Base-by-base conservation (phyloP, 2,329 filamentous ascomycete genomes). In the Aspergillus persii region DNA sequence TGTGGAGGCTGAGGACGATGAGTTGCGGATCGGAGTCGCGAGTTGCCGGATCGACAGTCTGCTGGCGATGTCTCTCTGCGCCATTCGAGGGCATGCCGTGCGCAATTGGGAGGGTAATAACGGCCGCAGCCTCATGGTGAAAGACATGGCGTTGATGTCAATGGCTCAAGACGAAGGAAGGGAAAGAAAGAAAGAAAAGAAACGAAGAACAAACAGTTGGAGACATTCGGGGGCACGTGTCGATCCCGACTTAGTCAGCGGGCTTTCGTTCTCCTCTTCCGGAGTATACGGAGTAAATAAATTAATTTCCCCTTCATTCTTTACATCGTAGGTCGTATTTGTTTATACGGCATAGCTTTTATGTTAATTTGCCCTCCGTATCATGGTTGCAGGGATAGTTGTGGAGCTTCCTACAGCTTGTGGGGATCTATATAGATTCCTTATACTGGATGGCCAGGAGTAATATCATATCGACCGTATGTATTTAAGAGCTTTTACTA, bases 91-190 rank as follows among this genome's bases (percentile, higher is more conserved):
- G 53, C 73, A 59, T 12, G 63, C 57, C 3, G 63, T 58, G 49
- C 71, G 70, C 62, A 74, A 66, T 62, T 71, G 70, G 41, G 71
- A 66, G 53, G 69, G 66, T 11, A 75, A 54, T 8, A 73, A 58
- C 48, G 73, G 63, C n/a, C 65, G 61, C 3, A 58, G 31, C 48
- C 66, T 68, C 71, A 73, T 72, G 3, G 31, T 60, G 33, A n/a
- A 31, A n/a, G 41, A 18, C 47, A 54, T 54, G 36, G 36, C 11
- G 11, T 41, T 41, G 36, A n/a, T 41, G 15, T n/a, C 11, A 41
- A 41, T 41, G 12, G 6, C 36, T 4, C 4, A n/a, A n/a, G n/a
- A 12, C 1, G 4, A n/a, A 41, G 12, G 36, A 6, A n/a, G 12
- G n/a, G 36, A n/a, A 41, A 12, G n/a, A 15, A 41, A 41, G 15